Evolutionary conservation across 2,329 filamentous ascomycete genomes (phyloP).

Genomic region (Penicillium sp.): DNA sequence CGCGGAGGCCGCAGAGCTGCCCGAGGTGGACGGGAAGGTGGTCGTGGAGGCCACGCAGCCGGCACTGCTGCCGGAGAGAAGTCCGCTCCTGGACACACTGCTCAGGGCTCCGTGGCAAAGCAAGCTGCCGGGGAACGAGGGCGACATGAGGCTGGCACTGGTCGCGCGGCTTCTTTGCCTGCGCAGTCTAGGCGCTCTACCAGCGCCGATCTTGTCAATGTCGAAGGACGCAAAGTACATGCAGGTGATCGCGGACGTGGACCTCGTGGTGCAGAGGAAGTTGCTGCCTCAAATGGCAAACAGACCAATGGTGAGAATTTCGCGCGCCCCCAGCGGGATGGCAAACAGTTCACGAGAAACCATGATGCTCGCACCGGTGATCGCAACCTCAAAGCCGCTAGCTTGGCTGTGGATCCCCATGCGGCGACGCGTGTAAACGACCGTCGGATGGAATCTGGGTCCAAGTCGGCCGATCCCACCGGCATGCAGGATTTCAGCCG

Average conservation of each 20-base stretch:
- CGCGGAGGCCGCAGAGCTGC: conserved; percentile 52
- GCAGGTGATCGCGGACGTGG: conserved; percentile 30
- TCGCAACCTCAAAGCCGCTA: conserved; percentile 25
- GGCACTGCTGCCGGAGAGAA: conserved; percentile 33
- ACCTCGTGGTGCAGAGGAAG: conserved; percentile 31
- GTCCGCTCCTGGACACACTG: conserved; percentile 24
- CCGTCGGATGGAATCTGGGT: conserved; percentile 36
- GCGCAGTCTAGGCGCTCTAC: conserved; percentile 34
- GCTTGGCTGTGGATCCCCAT: conserved; percentile 31
- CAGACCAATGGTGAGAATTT: conserved; percentile 28
- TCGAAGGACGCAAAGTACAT: conserved; percentile 33
- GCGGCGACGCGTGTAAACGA: conserved; percentile 31
- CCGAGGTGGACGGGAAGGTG: conserved; percentile 50
- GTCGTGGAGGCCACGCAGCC: conserved; percentile 42
- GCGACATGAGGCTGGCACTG: conserved; percentile 32
- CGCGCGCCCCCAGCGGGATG: conserved; percentile 31
- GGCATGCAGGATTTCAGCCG: conserved; percentile 34
- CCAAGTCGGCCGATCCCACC: conserved; percentile 35
- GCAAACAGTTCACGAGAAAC: conserved; percentile 32
- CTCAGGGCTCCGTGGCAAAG: conserved; percentile 26
- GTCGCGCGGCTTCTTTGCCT: conserved; percentile 38
- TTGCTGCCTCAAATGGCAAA: conserved; percentile 21
- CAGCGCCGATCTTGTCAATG: conserved; percentile 28
- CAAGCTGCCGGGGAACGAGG: conserved; percentile 32
- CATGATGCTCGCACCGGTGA: conserved; percentile 29